Base-by-base conservation (phyloP, 2,329 filamentous ascomycete species). In the Huntiella decipiens region DNA sequence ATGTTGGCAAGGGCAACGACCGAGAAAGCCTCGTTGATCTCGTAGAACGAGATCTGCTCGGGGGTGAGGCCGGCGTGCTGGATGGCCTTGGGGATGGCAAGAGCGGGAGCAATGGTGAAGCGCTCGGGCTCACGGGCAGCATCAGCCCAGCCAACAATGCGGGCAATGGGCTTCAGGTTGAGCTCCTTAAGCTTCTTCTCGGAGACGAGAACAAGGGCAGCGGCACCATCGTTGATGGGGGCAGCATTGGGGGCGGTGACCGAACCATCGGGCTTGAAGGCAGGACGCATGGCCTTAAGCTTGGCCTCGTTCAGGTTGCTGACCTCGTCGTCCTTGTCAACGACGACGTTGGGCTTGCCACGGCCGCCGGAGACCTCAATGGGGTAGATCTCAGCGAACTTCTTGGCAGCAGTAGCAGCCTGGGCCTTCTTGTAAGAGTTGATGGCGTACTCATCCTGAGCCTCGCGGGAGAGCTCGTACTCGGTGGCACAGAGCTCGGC, bases 1-100 rank as follows among this genome's bases (percentile, higher is more conserved):
- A 94, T 77, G 70, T 98, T 98, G 54, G 91, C 87, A 44, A 98
- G 73, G 35, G 91, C 85, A 52, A 98, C 91, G 43, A 94, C 91
- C 52, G 83, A 91, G 71, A 98, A 98, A 37, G 91, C 91, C 71
- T 98, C 91, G 70, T 98, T 98, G 71, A 98, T 95, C 71, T 98
- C 91, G 63, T 91, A 98, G 55, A 77, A 91, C 58, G 96, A 88
- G 49, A 98, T 72, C 50, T 83, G 71, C 52, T 79, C 75, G 54
- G 78, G 72, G 48, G 76, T 73, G 51, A 98, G 66, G 52, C 83
- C 82, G 51, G 91, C 91, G 65, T 98, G 88, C 72, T 88, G 86
- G 58, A 98, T 75, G 49, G 91, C 91, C 72, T 96, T 98, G 61
- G 91, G 91, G 56, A 98, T 92, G 53, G 91, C 91, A 47, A 96